Base-by-base conservation (phyloP, 352 stramenopile genomes). In the Phytophthora quininea region DNA sequence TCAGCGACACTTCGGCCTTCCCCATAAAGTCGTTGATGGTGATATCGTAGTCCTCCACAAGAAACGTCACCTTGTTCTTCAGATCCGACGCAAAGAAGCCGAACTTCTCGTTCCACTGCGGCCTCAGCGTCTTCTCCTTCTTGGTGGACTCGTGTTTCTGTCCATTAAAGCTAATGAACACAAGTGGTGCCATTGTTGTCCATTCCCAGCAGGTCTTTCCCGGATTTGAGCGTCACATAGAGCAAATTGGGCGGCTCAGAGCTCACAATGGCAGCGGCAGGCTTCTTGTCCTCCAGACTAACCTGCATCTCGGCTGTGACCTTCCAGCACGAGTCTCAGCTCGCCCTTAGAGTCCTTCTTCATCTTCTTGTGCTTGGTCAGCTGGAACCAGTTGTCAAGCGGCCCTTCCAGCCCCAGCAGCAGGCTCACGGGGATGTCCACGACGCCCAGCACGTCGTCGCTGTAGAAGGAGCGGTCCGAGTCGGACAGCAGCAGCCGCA, bases 11-110 rank as follows among this genome's bases (percentile, higher is more conserved):
- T 19, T 85, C 74, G 0, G 80, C 84, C 50, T 77, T 81, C 15
- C 86, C 86, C 77, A 94, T 94, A 54, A 94, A 91, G 24, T 94
- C 86, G 58, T 94, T 94, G 43, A 89, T 82, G 4, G 85, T 90
- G 9, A 82, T 80, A 47, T 94, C 86, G 58, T 82, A 85, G 52
- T 94, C 86, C 46, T 94, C 86, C 31, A 92, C 77, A 3, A 92
- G 42, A 6, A 94, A 46, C 10, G 69, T 55, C 27, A 94, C 40
- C 15, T 73, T 87, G 29, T 69, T 71, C 51, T 81, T 89, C 15
- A 86, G n/a, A 29, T 91, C 77, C 1, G 77, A 79, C 4, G 79
- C 59, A 54, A 83, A 90, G 59, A 94, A 92, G 2, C 77, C 79
- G 66, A 94, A 94, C 51, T 86, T 90, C 47, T 94, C 84, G 62